Conservation (phyloP, 345 rosid genomes). For the Rhizophora apiculata region DNA sequence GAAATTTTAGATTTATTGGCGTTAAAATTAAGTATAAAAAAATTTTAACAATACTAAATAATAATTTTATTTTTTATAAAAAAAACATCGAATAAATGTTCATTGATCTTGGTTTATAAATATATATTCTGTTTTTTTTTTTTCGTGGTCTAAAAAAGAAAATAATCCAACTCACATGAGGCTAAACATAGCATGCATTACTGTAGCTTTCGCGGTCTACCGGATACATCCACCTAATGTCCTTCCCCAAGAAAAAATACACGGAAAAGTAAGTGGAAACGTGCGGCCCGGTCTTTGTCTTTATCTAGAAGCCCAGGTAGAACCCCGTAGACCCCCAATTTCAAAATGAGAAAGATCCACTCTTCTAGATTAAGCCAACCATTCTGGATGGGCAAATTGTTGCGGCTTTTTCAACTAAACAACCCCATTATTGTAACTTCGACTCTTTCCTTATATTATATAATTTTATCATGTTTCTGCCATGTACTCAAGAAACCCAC, state of each 20-base stretch:
- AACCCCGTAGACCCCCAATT: not conserved
- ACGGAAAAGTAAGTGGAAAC: conserved; percentile 28
- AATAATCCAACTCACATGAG: too few species aligned
- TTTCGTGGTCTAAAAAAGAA: too few species aligned
- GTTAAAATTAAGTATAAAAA: too few species aligned
- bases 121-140: too few species aligned
- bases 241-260: not conserved
- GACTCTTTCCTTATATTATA: not conserved
- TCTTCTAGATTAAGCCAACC: conserved; percentile 16
- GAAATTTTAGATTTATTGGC: too few species aligned
- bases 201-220: not conserved
- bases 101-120: too few species aligned
- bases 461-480: not conserved
- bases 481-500: too few species aligned
- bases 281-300: conserved; percentile 7
- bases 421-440: not conserved
- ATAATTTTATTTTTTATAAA: too few species aligned
- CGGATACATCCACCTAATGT: not conserved
- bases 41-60: too few species aligned
- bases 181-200: too few species aligned
- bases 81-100: too few species aligned
- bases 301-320: conserved; percentile 21
- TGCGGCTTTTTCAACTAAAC: not conserved
- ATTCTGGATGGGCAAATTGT: conserved; percentile 15
- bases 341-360: not conserved